These are phyloP conservation scores for Allium fistulosum DNA, from an alignment of 106 monocot genomes.

Conservation along the genomic window DNA sequence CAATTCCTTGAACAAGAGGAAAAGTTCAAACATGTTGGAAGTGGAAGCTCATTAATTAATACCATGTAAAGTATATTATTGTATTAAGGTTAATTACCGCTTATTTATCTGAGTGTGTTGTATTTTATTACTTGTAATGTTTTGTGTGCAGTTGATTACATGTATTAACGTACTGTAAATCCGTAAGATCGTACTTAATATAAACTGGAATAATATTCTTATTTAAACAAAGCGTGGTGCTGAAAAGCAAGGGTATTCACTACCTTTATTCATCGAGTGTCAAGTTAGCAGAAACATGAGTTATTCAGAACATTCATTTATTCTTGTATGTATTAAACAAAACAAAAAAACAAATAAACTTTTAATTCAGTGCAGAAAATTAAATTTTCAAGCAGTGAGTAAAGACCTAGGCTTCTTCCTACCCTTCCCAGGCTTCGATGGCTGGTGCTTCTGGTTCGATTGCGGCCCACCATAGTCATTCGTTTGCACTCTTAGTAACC, in stretches of 20 bases:
- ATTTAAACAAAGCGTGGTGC: too few species aligned
- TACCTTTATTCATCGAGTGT: neutral
- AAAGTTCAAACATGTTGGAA: slow-evolving; percentile 47
- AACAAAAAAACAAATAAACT: too few species aligned
- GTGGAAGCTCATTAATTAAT: slow-evolving; percentile 4
- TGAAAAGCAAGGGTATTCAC: neutral
- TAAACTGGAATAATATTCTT: too few species aligned
- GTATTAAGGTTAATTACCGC: too few species aligned
- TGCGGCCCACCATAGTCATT: neutral
- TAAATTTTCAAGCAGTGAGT: neutral
- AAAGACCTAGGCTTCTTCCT: neutral
- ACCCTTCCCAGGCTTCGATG: neutral
- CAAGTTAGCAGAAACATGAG: neutral
- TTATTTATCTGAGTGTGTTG: too few species aligned
- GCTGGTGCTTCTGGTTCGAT: slow-evolving; percentile 1
- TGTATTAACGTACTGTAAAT: too few species aligned
- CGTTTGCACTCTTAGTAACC: neutral
- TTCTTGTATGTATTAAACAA: neutral
- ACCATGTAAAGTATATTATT: too few species aligned
- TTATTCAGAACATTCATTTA: neutral
- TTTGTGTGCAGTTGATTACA: too few species aligned
- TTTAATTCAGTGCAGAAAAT: too few species aligned
- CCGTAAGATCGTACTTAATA: too few species aligned
- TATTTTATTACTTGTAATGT: too few species aligned
- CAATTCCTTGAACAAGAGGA: slow-evolving; percentile 22